Evolutionary conservation across 2,329 filamentous ascomycete species (phyloP), one percentile per base, ranked within the genome.

Genomic region (Capronia coronata): DNA sequence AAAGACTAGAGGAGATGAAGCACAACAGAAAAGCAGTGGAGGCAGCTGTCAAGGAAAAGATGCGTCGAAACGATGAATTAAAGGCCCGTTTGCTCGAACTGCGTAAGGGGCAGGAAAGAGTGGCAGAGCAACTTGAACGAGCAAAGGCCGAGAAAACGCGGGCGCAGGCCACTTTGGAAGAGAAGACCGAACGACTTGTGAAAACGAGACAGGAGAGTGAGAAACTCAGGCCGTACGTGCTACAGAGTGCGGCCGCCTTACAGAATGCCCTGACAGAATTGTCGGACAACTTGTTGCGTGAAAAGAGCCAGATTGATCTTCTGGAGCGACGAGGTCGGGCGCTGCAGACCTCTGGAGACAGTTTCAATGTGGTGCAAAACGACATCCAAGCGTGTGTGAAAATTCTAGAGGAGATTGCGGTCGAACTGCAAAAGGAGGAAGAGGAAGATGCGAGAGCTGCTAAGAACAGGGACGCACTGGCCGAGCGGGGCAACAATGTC

Each of bases 331-430:
- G 91, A 48, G 82, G 86, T n/a, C 79, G 93, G 52, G 91, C 89
- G 0, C 74, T 98, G 18, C 90, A 97, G 64, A 97, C 91, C 1
- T 94, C 87, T 6, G 82, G 83, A 2, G 91, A 97, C 66, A 91
- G 89, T 0, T 97, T 97, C 64, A 76, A 79, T 2, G 83, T 94
- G 0, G 87, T 96, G 1, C 77, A 84, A 7, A 80, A 84, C 9
- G 93, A 98, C 62, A 88, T 98, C 13, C 82, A 86, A 6, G 83
- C 85, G 1, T 94, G 90, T 63, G 89, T 89, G 62, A 91, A 91
- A 63, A 76, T 97, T 10, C 79, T 97, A 2, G 87, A 93, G 47
- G 91, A 97, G 60, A 86, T 96, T 16, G 77, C 85, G 2, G 71
- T 74, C n/a, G 93, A 97, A 65, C 71, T 98, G 3, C 73, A 82